Evolutionary conservation across 2,329 filamentous ascomycete genomes (phyloP).

Genomic region (Phoma sp.): DNA sequence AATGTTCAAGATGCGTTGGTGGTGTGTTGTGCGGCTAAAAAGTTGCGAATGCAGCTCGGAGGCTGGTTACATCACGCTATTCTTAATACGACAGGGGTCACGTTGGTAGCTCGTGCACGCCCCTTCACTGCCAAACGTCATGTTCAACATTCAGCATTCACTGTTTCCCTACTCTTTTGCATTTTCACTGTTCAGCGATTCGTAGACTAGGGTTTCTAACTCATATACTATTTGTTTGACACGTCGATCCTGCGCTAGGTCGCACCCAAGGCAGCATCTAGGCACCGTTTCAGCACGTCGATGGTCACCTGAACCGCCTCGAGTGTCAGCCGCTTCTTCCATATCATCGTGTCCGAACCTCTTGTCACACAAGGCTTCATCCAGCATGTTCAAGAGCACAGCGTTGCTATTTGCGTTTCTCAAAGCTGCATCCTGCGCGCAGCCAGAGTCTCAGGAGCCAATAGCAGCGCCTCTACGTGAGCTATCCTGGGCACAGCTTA

Average conservation of each 20-base stretch:
- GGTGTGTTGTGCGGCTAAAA: constrained; percentile 38
- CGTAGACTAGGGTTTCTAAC: not conserved
- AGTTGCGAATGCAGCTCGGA: constrained; percentile 17
- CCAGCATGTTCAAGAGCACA: constrained; percentile 27
- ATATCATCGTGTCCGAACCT: constrained; percentile 1
- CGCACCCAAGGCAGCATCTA: constrained; percentile 6
- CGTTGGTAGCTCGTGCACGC: constrained; percentile 11
- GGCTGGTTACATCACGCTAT: constrained; percentile 20
- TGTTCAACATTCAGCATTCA: not conserved
- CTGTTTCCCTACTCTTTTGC: not conserved
- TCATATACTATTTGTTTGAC: not conserved
- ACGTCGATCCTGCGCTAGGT: not conserved
- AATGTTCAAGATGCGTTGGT: constrained; percentile 24
- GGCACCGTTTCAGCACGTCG: constrained; percentile 21
- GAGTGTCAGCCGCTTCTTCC: constrained; percentile 9
- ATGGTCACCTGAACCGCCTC: constrained; percentile 26
- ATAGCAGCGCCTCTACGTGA: constrained; percentile 82
- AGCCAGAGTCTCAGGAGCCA: constrained; percentile 82
- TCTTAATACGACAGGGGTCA: constrained; percentile 14
- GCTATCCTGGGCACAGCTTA: constrained; percentile 90
- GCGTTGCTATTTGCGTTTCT: constrained; percentile 27
- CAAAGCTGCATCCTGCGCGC: constrained; percentile 62
- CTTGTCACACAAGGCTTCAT: constrained; percentile 3
- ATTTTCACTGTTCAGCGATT: not conserved
- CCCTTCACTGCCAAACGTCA: constrained; percentile 10